Conservation (phyloP, 805 yeast genomes). For the Candida dendrica region DNA sequence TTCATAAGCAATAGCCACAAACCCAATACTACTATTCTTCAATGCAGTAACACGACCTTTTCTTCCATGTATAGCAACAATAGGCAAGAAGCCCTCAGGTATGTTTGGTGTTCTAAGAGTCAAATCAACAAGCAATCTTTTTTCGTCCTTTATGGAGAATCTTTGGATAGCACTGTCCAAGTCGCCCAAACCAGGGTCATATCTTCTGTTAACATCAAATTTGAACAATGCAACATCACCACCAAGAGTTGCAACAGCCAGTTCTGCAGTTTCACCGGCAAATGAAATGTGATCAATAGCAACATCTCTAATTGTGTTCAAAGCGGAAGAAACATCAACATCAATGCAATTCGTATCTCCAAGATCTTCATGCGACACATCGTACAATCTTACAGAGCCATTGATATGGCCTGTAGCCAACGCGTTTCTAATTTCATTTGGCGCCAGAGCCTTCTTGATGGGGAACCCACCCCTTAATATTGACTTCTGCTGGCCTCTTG, state of each 20-base stretch:
- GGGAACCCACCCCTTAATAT: slow-evolving; percentile 81
- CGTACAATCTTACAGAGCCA: slow-evolving; percentile 80
- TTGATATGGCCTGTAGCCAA: slow-evolving; percentile 82
- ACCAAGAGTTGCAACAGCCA: slow-evolving; percentile 56
- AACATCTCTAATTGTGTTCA: slow-evolving; percentile 37
- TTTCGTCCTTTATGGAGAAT: slow-evolving; percentile 21
- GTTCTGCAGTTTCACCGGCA: slow-evolving; percentile 70
- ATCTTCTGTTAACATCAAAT: slow-evolving; percentile 49
- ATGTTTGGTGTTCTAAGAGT: slow-evolving; percentile 45
- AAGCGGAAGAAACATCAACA: slow-evolving; percentile 43
- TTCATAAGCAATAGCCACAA: slow-evolving; percentile 72
- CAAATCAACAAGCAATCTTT: slow-evolving; percentile 37
- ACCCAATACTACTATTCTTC: slow-evolving; percentile 69
- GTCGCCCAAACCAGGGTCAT: slow-evolving; percentile 27
- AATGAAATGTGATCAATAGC: slow-evolving; percentile 57
- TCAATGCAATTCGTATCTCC: slow-evolving; percentile 54
- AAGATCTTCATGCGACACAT: slow-evolving; percentile 70
- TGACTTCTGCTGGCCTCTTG: slow-evolving; percentile 32
- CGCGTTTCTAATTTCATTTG: slow-evolving; percentile 45
- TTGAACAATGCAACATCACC: slow-evolving; percentile 76
- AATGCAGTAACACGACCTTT: slow-evolving; percentile 51
- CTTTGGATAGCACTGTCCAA: slow-evolving; percentile 23
- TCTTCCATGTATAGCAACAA: slow-evolving; percentile 35
- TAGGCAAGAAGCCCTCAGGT: slow-evolving; percentile 59
- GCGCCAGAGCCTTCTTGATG: slow-evolving; percentile 38